A percentile compares a stretch with the other conserved stretches of the same genome.
phyloP scores from a whole-genome alignment of 176 grass and related monocot species.

The Zoysia pacifica region DNA sequence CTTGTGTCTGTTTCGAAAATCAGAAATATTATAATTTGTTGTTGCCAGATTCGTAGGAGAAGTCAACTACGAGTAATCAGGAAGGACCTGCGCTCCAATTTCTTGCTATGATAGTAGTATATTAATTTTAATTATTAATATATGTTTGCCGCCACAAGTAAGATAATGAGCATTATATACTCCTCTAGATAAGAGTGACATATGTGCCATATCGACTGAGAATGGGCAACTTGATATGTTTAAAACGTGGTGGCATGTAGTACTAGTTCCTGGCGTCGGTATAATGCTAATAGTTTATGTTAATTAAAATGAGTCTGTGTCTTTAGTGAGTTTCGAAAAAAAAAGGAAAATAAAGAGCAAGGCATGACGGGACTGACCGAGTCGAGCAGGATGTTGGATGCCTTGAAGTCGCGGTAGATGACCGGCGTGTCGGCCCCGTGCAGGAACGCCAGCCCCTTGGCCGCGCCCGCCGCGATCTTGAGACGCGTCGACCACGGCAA shows the following conservation, averaged over 20 bases:
- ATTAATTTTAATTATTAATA: neutral
- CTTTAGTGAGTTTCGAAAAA: neutral
- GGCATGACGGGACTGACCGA: conserved; percentile 41
- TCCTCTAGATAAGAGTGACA: neutral
- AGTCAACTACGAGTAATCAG: neutral
- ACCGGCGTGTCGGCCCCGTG: conserved; percentile 83
- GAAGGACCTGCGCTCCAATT: neutral
- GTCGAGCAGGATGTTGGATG: conserved; percentile 92
- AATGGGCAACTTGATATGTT: neutral
- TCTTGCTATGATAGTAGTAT: neutral
- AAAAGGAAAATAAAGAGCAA: too few relatives aligned
- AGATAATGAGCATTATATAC: neutral
- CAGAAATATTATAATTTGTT: neutral
- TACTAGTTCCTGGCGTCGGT: neutral
- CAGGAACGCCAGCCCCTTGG: conserved; percentile 88
- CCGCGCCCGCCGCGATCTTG: conserved; percentile 84
- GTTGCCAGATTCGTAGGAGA: conserved; percentile 16
- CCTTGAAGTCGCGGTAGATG: conserved; percentile 96
- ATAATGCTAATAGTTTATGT: neutral
- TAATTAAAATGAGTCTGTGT: neutral
- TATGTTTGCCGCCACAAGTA: neutral
- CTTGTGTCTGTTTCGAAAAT: neutral
- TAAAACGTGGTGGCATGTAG: conserved; percentile 17
- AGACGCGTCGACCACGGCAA: conserved; percentile 82
- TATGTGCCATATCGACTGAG: neutral